Percentiles rank a stretch among this genome's conserved stretches.
These are phyloP conservation scores for Polyporus tsugae DNA, from an alignment of 1,284 basidiomycete species.

Conservation along the genomic window DNA sequence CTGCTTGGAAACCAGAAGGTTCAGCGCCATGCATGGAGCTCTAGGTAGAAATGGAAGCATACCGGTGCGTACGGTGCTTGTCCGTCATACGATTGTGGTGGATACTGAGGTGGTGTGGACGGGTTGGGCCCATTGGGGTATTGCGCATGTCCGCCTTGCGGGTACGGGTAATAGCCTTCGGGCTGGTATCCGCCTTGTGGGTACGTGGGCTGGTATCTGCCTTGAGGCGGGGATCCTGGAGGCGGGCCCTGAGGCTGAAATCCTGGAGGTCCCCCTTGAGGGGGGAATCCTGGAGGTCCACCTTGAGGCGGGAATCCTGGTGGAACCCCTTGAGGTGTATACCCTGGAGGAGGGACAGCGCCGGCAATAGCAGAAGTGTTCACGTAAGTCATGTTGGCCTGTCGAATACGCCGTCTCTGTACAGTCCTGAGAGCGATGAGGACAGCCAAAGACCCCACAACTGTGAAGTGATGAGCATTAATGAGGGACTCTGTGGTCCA, in stretches of 20 bases:
- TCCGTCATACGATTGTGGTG: conserved; percentile 33
- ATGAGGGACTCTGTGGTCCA: too few species aligned
- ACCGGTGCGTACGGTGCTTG: conserved; percentile 38
- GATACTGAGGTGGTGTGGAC: conserved; percentile 11
- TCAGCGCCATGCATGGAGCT: conserved; percentile 1
- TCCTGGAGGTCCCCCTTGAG: not conserved
- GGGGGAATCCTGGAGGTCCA: not conserved
- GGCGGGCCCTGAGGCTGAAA: not conserved
- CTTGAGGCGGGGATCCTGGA: conserved; percentile 7
- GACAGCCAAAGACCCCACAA: conserved; percentile 30
- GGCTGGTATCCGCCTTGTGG: conserved; percentile 1
- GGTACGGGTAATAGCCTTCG: not conserved
- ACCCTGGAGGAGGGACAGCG: conserved; percentile 14
- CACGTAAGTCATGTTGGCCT: conserved; percentile 36
- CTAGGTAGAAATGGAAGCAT: conserved; percentile 19
- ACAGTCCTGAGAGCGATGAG: conserved; percentile 23
- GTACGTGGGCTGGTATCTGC: not conserved
- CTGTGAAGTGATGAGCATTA: not conserved
- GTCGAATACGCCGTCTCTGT: conserved; percentile 33
- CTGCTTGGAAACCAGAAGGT: conserved; percentile 12
- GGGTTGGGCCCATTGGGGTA: not conserved
- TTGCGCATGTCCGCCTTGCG: not conserved
- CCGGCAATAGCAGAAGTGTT: conserved; percentile 26
- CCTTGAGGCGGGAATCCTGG: not conserved
- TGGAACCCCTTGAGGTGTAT: not conserved